Base-by-base conservation (phyloP, 2,329 filamentous ascomycete species). In the Aspergillus eucalypticola region DNA sequence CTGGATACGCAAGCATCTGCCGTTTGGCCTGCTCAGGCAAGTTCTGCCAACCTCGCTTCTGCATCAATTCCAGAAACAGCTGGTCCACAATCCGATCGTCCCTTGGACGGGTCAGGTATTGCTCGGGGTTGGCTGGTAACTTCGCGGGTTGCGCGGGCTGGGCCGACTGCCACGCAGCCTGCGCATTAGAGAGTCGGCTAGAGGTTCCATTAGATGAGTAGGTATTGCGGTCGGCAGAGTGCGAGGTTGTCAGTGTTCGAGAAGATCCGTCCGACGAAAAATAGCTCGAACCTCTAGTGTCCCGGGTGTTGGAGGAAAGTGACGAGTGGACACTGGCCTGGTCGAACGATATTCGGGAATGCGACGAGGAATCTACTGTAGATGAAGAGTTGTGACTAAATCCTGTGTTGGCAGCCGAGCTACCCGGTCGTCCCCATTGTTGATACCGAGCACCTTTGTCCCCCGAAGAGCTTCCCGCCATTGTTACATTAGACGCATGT, bases 1-100 rank as follows among this genome's bases (percentile, higher is more conserved):
- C 86, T 13, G 93, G 91, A 74, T 99, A 98, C 39, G 92, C 92
- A 78, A 95, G 86, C 94, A 99, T 98, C 80, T 98, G 95, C 63
- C 94, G 85, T 67, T 90, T 87, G 29, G 95, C 95, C 79, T 96
- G 92, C 72, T 99, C 95, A 5, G 95, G 95, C 65, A 99, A 81
- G 76, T 96, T 96, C 79, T 96, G 95, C 91, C 93, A 98, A 66
- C 94, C 95, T 79, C 95, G 87, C 79, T 97, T 97, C 72, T 96
- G 91, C 95, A 99, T 98, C 66, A 99, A 81, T 55, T 92, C 89
- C 70, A 93, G 83, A 72, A 98, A 98, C 81, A 96, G 91, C 71
- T 93, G 88, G 73, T 98, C 92, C 49, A 97, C 90, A 13, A 96
- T 80, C 60, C 88, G 86, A 71, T 96, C 92, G 64, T 79, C 76